Evolutionary conservation across 2,329 filamentous ascomycete genomes (phyloP).

Genomic region (Neophaeococcomyces mojaviensis): DNA sequence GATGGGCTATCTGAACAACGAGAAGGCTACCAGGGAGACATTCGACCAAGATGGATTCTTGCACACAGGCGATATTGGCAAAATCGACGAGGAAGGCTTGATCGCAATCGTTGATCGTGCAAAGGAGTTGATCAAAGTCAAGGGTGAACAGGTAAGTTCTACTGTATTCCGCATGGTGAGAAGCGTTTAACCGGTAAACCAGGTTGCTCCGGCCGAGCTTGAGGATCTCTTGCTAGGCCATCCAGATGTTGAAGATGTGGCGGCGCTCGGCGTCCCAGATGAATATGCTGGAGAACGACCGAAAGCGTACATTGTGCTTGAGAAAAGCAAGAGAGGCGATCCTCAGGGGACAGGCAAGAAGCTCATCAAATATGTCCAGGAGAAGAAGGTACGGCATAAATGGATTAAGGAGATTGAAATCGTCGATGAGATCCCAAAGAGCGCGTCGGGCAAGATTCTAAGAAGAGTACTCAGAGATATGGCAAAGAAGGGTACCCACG

Average conservation of each 20-base stretch:
- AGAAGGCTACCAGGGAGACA: conserved; percentile 61
- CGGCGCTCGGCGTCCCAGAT: conserved; percentile 38
- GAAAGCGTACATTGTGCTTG: conserved; percentile 39
- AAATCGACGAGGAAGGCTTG: conserved; percentile 48
- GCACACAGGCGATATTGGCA: conserved; percentile 61
- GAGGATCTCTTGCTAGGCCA: conserved; percentile 40
- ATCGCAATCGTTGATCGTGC: conserved; percentile 68
- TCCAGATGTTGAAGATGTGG: conserved; percentile 38
- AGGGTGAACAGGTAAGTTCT: conserved; percentile 27
- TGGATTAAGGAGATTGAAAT: conserved; percentile 39
- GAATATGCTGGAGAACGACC: conserved; percentile 27
- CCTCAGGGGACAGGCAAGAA: conserved; percentile 10
- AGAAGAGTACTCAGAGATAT: conserved; percentile 24
- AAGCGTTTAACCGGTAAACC: conserved; percentile 1
- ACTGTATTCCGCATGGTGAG: neutral
- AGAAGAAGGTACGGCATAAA: conserved; percentile 31
- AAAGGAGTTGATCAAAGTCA: conserved; percentile 51
- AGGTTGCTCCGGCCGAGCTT: conserved; percentile 42
- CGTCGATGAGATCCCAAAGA: conserved; percentile 44
- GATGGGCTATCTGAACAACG: conserved; percentile 68
- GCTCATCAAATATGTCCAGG: conserved; percentile 28
- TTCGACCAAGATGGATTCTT: conserved; percentile 54
- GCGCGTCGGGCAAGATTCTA: conserved; percentile 45
- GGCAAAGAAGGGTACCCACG: conserved; percentile 15
- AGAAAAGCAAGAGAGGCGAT: conserved; percentile 11